Base-by-base conservation (phyloP, 2,329 filamentous ascomycete genomes). In the Diaporthe sp. region DNA sequence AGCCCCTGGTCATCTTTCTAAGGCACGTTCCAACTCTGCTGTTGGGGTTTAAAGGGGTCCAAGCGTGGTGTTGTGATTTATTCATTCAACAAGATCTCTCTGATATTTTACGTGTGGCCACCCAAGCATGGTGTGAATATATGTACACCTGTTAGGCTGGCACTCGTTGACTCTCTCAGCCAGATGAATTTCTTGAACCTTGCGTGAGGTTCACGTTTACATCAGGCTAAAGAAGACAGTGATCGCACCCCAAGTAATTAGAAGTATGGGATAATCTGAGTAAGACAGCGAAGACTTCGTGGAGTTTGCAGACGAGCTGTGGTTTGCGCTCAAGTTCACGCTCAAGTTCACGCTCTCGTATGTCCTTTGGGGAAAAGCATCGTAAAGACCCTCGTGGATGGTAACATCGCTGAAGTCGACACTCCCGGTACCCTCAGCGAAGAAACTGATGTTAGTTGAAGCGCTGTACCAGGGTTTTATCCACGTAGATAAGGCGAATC, bases 401-500 rank as follows among this genome's bases (percentile, higher is more conserved):
- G 78, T 81, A 37, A 84, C 79, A 31, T 84, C 78, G 19, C 79
- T 79, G 46, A 84, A 85, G 4, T 73, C 72, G 1, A 81, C 82
- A 39, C 81, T 79, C 0, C 80, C 82, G 34, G 72, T 77, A 13
- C 84, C 84, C 2, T 82, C 79, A 10, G 82, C 79, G 77, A 83
- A 82, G 79, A 85, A 85, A n/a, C 79, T 79, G 59, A 85, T 80
- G 42, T 82, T 79, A 8, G 76, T 84, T 8, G 83, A 84, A 19
- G 78, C 74, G 8, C 77, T 77, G 72, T 84, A 85, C 84, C 84
- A 85, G 9, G 83, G 79, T 75, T 82, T 84, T 67, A 82, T 82
- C 85, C 85, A 87, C 5, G 85, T 86, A 67, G 84, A 83, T 28
- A 86, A 37, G 6, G 81, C 85, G 70, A 86, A 86, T 15, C 85